Base-by-base conservation (phyloP, 2,329 filamentous ascomycete genomes). In the Ceratocystis colombiana region DNA sequence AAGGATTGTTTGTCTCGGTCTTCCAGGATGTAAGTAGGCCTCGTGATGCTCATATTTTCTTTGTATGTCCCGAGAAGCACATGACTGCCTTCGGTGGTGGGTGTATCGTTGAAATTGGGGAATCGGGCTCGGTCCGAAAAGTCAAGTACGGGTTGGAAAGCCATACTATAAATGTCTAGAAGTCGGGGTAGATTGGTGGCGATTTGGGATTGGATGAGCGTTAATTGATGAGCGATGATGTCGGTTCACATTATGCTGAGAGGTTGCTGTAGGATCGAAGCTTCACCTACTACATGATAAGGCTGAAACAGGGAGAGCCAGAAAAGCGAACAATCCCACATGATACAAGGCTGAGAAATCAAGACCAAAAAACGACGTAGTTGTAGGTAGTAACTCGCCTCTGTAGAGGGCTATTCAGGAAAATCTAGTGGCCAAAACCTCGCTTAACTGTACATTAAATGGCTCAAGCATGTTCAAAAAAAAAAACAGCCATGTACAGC, bases 31-130 rank as follows among this genome's bases (percentile, higher is more conserved):
- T 80, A 74, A 3, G 79, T 81, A 5, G 79, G 79, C 69, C 80
- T 77, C 22, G 75, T 80, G 69, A 81, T 79, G 50, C 79, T 78
- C 72, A 77, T 77, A 72, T 80, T 74, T 68, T 80, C 74, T 68
- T 77, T 77, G 66, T 80, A 73, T 66, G 79, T 75, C 48, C 76
- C 78, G 12, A 81, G 73, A 62, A 70, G 59, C 63, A 48, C 59
- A 62, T 66, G 53, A 61, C 61, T n/a, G 25, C 62, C 46, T 37
- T 65, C 62, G 41, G 66, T 41, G 3, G 64, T 66, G 33, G 74
- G 75, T 61, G 75, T 70, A 65, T 70, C 67, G 66, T 62, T 45
- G 62, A 77, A 77, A 15, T 73, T 69, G 10, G 76, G 76, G 71
- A 77, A 78, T 66, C 70, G 66, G 3, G 67, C 33, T 4, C 68